phyloP scores from a whole-genome alignment of 225 moss, liverwort and hornwort genomes.

The Pleurozium schreberi region DNA sequence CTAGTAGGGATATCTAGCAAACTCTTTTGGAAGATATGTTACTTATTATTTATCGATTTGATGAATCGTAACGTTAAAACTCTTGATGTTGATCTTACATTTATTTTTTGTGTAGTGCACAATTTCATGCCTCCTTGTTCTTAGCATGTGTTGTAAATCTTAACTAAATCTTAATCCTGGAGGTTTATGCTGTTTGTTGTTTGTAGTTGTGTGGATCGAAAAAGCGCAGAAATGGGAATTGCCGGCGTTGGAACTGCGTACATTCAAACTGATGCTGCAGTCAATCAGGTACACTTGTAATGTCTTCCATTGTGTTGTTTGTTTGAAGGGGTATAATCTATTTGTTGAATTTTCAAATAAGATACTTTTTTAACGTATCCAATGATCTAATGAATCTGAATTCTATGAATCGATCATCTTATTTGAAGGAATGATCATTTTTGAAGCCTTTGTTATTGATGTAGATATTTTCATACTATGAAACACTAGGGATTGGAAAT shows the following conservation, averaged over 20 bases:
- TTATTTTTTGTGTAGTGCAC: neutral
- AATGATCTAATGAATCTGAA: neutral
- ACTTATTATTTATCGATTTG: neutral
- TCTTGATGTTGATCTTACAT: neutral
- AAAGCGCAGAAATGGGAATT: conserved; percentile 86
- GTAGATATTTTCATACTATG: neutral
- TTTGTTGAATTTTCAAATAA: neutral
- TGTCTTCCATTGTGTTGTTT: neutral
- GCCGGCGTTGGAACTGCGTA: conserved; percentile 66
- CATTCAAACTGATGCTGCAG: conserved; percentile 88
- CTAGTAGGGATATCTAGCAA: neutral
- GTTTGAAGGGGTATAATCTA: neutral
- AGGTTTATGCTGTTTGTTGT: neutral
- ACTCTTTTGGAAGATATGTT: neutral
- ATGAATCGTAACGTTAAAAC: neutral
- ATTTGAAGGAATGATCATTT: neutral
- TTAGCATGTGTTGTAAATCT: neutral
- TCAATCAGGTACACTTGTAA: conserved; percentile 58
- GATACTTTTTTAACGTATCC: neutral
- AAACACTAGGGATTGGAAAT: neutral
- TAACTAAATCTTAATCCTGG: neutral
- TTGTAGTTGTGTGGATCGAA: conserved; percentile 77
- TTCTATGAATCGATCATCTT: neutral
- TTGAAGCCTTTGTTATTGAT: neutral
- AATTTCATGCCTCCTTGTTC: neutral